Evolutionary conservation across 2,329 filamentous ascomycete species (phyloP), one percentile per base, ranked within the genome.

Genomic region (Fusarium pseudonygamai): DNA sequence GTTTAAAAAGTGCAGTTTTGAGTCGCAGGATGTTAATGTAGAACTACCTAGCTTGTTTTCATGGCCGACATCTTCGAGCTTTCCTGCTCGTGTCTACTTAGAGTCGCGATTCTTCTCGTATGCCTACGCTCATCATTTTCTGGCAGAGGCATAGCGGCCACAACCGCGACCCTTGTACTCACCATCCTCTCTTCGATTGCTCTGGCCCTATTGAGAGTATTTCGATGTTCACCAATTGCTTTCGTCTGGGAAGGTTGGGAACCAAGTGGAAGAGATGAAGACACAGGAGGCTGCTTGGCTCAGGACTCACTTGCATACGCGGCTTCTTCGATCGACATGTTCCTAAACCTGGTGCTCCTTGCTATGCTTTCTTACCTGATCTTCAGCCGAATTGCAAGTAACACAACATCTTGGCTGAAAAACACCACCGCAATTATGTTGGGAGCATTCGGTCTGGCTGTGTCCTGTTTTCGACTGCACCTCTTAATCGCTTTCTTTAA

Each of bases 271-370:
- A 63, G 58, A 26, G 46, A 73, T 28, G 36, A 47, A 26, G 66
- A 34, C n/a, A 52, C 45, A 7, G 55, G 56, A 34, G 57, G 67
- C 28, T 79, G 78, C 53, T 55, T 79, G 30, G 60, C 76, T 24
- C 53, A 75, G n/a, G 63, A 73, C 30, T 34, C 58, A 14, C 80
- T 87, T 20, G 81, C 83, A 37, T 85, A 85, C 76, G 76, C 82
- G 28, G 84, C 83, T 39, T 83, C 85, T 3, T 81, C 78, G 3
- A 80, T 87, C 52, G 86, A 87, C 69, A 85, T 86, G n/a, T 79
- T 79, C 6, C 81, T 86, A 32, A 87, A 88, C 70, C 64, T 83
- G 39, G 81, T 82, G 73, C 80, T 88, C 15, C 80, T 87, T 55
- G 58, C 78, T 5, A 75, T 88, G 9, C 82, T 87, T 1, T 73